These are phyloP conservation scores for Arachnomyces sp. DNA, from an alignment of 2,329 filamentous ascomycete genomes.

Conservation along the genomic window DNA sequence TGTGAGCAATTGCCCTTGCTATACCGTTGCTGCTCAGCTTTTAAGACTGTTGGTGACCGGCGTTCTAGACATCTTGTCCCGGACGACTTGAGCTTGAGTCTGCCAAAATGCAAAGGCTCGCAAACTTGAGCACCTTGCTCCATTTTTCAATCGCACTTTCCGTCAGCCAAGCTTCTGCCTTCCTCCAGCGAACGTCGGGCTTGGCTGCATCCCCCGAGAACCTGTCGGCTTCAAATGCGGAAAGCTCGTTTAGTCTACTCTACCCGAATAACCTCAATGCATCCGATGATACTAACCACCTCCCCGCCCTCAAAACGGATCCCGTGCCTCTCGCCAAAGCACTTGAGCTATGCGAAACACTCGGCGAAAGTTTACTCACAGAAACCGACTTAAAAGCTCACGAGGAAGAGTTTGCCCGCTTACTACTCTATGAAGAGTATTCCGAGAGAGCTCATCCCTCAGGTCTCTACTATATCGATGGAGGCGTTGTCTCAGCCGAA, in stretches of 20 bases:
- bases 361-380: slow-evolving; percentile 43
- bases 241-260: slow-evolving; percentile 42
- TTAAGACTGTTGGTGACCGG: too few relatives aligned
- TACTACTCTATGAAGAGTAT: slow-evolving; percentile 40
- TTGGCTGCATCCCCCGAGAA: not conserved
- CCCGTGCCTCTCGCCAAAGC: slow-evolving; percentile 31
- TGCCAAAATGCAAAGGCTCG: too few relatives aligned
- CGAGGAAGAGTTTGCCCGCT: slow-evolving; percentile 37
- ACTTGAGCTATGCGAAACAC: slow-evolving; percentile 35
- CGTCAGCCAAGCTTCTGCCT: too few relatives aligned
- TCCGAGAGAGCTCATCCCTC: slow-evolving; percentile 27
- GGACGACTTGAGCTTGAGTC: too few relatives aligned
- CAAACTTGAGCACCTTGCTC: too few relatives aligned
- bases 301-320: slow-evolving; percentile 44
- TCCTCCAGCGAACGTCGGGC: too few relatives aligned
- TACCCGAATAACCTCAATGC: slow-evolving; percentile 50
- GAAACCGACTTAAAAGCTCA: slow-evolving; percentile 35
- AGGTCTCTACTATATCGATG: slow-evolving; percentile 36
- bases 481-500: slow-evolving; percentile 31
- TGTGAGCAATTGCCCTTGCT: too few relatives aligned
- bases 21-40: too few relatives aligned
- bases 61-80: too few relatives aligned
- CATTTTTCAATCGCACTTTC: too few relatives aligned
- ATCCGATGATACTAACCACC: slow-evolving; percentile 45
- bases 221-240: slow-evolving; percentile 19